A percentile compares a stretch with the other conserved stretches of the same genome.
phyloP scores from a whole-genome alignment of 2,329 filamentous ascomycete species.

The Claviceps monticola region DNA sequence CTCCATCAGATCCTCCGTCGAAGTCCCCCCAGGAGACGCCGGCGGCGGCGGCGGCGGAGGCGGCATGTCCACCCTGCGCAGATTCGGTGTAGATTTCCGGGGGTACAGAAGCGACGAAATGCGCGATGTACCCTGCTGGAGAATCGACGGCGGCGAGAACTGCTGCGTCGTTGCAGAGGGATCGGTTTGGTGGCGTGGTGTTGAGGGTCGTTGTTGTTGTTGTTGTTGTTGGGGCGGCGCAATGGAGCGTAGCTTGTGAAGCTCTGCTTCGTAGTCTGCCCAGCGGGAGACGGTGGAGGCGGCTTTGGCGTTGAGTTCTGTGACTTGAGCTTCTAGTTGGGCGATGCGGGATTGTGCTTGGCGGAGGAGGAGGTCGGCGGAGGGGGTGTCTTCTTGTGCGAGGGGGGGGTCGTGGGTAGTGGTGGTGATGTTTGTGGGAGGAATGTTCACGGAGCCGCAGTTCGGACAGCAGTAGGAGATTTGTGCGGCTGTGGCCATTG shows the following conservation, averaged over 20 bases:
- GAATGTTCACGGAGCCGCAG: conserved; percentile 30
- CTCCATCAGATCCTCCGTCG: conserved; percentile 40
- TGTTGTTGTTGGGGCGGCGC: not conserved
- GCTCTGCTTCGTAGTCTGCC: conserved; percentile 72
- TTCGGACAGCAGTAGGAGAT: conserved; percentile 31
- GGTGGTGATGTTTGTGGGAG: conserved; percentile 7
- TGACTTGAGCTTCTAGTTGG: conserved; percentile 59
- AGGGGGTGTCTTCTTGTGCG: not conserved
- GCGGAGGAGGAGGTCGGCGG: conserved; percentile 25
- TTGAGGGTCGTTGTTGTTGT: not conserved
- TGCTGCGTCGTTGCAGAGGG: not conserved
- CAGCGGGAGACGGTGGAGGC: conserved; percentile 48
- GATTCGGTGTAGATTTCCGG: conserved; percentile 26
- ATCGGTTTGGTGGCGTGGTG: not conserved
- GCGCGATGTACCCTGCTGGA: conserved; percentile 29
- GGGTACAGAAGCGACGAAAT: conserved; percentile 31
- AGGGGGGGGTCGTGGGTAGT: conserved; percentile 13
- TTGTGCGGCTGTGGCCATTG: conserved; percentile 16
- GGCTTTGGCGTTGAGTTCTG: conserved; percentile 56
- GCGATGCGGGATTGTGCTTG: conserved; percentile 46
- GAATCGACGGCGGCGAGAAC: conserved; percentile 25
- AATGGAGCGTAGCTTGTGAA: conserved; percentile 41
- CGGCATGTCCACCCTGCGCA: not conserved
- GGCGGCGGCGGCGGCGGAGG: not conserved
- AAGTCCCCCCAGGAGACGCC: conserved; percentile 9